Conservation (phyloP, 2,329 filamentous ascomycete species). For the Fusarium multiceps region DNA sequence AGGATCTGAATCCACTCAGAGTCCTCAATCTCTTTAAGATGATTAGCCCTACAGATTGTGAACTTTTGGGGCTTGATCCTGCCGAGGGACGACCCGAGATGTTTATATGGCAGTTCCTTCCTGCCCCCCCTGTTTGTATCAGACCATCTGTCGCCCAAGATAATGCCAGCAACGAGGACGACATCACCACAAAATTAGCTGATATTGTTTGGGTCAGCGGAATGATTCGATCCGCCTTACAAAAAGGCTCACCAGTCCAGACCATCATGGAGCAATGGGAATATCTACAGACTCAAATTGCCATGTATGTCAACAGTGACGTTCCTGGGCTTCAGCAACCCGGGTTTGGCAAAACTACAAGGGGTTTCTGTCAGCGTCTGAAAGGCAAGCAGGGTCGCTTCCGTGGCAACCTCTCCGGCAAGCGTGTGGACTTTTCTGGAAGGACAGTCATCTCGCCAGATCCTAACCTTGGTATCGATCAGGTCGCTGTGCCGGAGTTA, state of each 20-base stretch:
- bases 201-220: conserved; percentile 95
- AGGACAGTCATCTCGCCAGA: conserved; percentile 98
- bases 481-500: conserved; percentile 89
- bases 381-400: conserved; percentile 99
- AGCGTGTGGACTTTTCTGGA: conserved; percentile 98
- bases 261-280: conserved; percentile 99
- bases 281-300: conserved; percentile 92
- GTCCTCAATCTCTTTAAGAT: conserved; percentile 92
- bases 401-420: conserved; percentile 94
- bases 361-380: conserved; percentile 92
- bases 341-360: conserved; percentile 86
- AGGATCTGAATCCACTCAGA: conserved; percentile 90
- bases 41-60: conserved; percentile 86
- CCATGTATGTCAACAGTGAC: conserved; percentile 98
- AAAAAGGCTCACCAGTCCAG: conserved; percentile 84
- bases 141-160: conserved; percentile 94
- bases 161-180: conserved; percentile 92
- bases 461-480: conserved; percentile 90
- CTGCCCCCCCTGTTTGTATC: conserved; percentile 93
- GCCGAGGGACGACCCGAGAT: conserved; percentile 91
- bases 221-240: conserved; percentile 83
- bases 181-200: conserved; percentile 95
- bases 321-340: conserved; percentile 91
- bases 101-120: conserved; percentile 97
- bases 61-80: conserved; percentile 89